These are phyloP conservation scores for Plasmodium sp. DNA, from an alignment of 169 alveolate species.

Conservation along the genomic window DNA sequence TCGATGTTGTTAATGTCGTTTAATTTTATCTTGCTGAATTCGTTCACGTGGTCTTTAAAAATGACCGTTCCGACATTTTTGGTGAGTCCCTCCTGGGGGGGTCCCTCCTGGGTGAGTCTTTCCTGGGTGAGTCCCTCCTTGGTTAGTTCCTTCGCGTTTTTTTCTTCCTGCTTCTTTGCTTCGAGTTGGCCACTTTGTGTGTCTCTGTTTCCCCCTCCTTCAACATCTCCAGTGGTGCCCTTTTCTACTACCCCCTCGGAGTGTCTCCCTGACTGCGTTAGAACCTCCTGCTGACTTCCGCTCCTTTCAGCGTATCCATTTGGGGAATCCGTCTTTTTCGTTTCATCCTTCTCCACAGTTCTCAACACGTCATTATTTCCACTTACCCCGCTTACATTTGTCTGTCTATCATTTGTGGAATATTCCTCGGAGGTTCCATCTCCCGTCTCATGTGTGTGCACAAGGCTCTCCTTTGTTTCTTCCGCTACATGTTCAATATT, in stretches of 20 bases:
- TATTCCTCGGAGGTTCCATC: background rate
- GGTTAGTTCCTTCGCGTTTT: background rate
- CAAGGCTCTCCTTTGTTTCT: background rate
- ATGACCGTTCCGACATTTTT: conserved; percentile 27
- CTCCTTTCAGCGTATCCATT: conserved; percentile 2
- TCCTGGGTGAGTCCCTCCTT: background rate
- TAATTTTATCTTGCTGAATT: conserved; percentile 61
- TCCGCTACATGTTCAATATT: background rate
- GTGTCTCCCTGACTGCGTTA: background rate
- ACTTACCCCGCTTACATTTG: background rate
- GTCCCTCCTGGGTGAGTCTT: background rate
- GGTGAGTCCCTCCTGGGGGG: background rate
- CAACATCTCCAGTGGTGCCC: background rate
- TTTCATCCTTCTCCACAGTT: background rate
- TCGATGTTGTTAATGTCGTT: conserved; percentile 49
- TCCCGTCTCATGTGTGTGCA: background rate
- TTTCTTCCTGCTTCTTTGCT: background rate
- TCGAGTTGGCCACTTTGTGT: background rate
- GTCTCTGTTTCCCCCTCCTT: background rate
- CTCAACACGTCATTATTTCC: background rate
- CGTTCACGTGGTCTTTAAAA: conserved; percentile 48
- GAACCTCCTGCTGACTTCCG: background rate
- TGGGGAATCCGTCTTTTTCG: background rate
- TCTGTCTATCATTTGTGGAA: background rate
- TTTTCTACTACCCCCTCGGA: background rate